Percentiles rank a stretch among this genome's conserved stretches.
Conservation (phyloP, 1,284 basidiomycete species). For the Stereum hirsutum region DNA sequence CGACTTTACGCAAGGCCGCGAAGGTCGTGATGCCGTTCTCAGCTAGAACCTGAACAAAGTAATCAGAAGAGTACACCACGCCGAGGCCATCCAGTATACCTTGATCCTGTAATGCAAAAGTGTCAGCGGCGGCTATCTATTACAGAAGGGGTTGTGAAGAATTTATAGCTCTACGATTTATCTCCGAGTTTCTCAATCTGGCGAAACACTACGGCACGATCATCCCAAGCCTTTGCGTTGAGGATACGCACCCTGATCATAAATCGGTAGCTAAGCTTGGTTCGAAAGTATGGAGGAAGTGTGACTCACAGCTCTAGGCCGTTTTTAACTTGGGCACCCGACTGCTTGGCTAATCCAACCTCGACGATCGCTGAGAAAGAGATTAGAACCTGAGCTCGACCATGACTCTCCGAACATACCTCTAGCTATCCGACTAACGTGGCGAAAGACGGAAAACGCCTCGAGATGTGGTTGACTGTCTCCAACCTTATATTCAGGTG, state of each 20-base stretch:
- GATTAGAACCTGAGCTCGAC: not conserved
- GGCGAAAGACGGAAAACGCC: constrained; percentile 55
- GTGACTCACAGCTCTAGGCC: constrained; percentile 55
- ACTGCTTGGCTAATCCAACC: constrained; percentile 51
- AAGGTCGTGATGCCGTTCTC: constrained; percentile 62
- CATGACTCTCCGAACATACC: constrained; percentile 34
- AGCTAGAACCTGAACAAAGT: constrained; percentile 48
- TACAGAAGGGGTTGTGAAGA: not conserved
- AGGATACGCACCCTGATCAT: constrained; percentile 58
- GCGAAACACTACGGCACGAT: constrained; percentile 66
- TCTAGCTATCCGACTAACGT: constrained; percentile 56
- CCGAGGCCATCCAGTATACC: constrained; percentile 21
- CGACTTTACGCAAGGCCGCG: constrained; percentile 42
- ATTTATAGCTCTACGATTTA: constrained; percentile 59
- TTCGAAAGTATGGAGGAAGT: not conserved
- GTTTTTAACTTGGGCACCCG: constrained; percentile 56
- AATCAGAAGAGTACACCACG: not conserved
- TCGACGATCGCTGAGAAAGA: constrained; percentile 54
- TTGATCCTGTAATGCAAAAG: constrained; percentile 36
- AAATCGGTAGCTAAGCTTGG: not conserved
- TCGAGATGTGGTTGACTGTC: constrained; percentile 70
- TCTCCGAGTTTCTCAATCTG: constrained; percentile 80
- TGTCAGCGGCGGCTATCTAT: not conserved
- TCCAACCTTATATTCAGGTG: constrained; percentile 52
- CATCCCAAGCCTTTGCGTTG: constrained; percentile 78